Evolutionary conservation across 768 basidiomycete species (phyloP), one percentile per base, ranked within the genome.

Genomic region (Tremella yokohamensis): DNA sequence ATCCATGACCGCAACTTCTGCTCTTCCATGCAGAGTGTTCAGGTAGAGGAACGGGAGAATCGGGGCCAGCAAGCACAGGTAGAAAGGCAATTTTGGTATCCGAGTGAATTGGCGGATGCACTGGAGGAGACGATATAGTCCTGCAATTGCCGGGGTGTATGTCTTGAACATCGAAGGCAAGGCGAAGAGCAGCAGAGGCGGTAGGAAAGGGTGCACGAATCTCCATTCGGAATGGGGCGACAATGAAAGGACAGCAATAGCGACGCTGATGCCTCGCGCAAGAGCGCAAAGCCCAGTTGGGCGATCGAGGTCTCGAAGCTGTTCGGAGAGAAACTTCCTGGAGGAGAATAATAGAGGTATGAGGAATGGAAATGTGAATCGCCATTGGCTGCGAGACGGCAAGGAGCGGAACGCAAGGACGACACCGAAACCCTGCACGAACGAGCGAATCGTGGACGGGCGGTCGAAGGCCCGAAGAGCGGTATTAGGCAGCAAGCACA

Each of bases 151-250:
- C n/a, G 68, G 61, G 2, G 26, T 56, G 62, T 78, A 80, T 1
- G 81, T 64, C 55, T 84, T 83, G 37, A 84, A 80, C 3, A 94
- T 77, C 1, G 88, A 84, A 61, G 84, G 84, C 0, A 90, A 81
- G 11, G 88, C 87, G 59, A 96, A 81, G 19, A 92, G 64, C 65
- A 96, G 86, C 40, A 94, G 78, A 26, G 90, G 76, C 0, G 96
- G 93, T 2, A 98, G 80, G 18, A 97, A 74, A 0, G 94, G 92
- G 63, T 97, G 93, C 7, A 98, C 79, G 78, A 99, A 98, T 8
- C 96, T 82, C 91, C 92, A 97, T 80, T 99, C 96, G 69, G 98
- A 98, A 79, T 99, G 96, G 1, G 87, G 86, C 1, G 88, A 81
- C 2, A 87, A 60, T 8, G 94, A 97, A 73, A 89, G 91, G 6